Conservation (phyloP, 306 rosid species). For the Lupinus albus region DNA sequence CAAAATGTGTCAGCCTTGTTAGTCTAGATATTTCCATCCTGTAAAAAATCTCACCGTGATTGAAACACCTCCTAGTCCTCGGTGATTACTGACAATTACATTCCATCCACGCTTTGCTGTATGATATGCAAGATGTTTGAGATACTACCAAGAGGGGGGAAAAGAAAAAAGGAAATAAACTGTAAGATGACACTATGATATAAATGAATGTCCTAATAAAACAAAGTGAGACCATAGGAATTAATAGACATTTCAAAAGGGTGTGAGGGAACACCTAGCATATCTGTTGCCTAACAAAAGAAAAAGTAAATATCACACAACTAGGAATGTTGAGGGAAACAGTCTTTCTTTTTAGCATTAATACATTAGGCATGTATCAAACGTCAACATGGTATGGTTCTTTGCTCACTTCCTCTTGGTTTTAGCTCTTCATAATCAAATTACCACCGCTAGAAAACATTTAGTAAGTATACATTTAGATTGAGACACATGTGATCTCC, state of each 20-base stretch:
- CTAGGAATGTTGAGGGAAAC: not conserved
- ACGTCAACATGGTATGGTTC: conserved; percentile 19
- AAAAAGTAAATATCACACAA: not conserved
- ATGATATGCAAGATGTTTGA: conserved; percentile 88
- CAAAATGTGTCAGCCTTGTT: conserved; percentile 26
- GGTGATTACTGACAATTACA: conserved; percentile 79
- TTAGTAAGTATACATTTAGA: no score
- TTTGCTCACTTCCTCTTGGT: not conserved
- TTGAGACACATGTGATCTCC: no score
- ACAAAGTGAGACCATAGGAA: not conserved
- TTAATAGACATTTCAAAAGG: conserved; percentile 1
- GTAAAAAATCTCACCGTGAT: conserved; percentile 72
- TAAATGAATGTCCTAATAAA: conserved; percentile 24
- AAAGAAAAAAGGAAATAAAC: conserved; percentile 16
- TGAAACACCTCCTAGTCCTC: conserved; percentile 95
- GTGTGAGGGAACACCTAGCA: conserved; percentile 19
- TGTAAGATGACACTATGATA: conserved; percentile 35
- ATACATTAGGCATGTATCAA: conserved; percentile 20
- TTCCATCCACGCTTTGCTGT: conserved; percentile 85
- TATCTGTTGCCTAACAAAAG: conserved; percentile 7
- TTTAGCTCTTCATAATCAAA: not conserved
- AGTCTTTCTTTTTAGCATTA: conserved; percentile 9
- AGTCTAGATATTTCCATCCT: conserved; percentile 26
- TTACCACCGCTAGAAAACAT: not conserved
- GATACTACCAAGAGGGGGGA: conserved; percentile 60